These are phyloP conservation scores for Nakaseomyces nivariensis DNA, from an alignment of 1,139 yeast genomes.

Conservation along the genomic window DNA sequence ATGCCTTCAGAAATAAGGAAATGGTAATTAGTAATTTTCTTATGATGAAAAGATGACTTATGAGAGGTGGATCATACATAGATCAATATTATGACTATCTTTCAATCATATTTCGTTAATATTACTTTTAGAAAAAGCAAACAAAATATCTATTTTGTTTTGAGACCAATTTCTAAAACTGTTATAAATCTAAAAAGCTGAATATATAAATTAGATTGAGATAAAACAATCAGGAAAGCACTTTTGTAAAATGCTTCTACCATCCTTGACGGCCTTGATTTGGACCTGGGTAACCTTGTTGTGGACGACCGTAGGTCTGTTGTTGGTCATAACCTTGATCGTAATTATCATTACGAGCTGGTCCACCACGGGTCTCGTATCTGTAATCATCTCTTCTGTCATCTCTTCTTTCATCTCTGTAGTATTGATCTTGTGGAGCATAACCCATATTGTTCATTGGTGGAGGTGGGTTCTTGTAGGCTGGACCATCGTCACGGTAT, in stretches of 20 bases:
- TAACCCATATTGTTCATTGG: neutral
- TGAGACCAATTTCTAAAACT: no score
- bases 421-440: neutral
- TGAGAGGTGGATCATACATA: no score
- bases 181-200: no score
- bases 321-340: neutral
- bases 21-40: no score
- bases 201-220: no score
- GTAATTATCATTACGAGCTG: neutral
- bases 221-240: no score
- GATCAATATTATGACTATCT: no score
- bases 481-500: neutral
- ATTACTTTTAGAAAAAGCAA: no score
- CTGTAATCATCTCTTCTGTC: conserved; percentile 3
- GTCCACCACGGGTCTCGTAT: conserved; percentile 3
- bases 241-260: neutral
- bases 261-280: conserved; percentile 3
- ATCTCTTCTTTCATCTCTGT: neutral
- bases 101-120: no score
- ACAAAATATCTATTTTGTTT: no score
- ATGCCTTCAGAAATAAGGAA: no score
- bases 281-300: neutral
- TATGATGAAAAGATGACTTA: no score
- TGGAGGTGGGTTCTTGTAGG: conserved; percentile 1
- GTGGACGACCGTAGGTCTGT: conserved; percentile 2